Base-by-base conservation (phyloP, 176 grass and related monocot species). In the Eragrostis curvula region DNA sequence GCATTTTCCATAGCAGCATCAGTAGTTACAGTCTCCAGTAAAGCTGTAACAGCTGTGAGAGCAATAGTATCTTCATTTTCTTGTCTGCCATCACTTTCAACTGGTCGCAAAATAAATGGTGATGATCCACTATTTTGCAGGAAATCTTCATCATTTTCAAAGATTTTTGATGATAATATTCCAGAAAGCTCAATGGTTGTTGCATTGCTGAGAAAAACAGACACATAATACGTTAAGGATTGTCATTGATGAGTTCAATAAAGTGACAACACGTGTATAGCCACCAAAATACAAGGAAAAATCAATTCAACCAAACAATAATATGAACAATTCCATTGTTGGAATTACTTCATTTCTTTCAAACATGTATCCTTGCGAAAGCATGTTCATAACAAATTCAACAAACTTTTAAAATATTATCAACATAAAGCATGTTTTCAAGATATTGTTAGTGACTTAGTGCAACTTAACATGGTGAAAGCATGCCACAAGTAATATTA, bases 61-160 rank as follows among this genome's bases (percentile, higher is more conserved):
- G 65, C 64, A 73, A 51, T 30, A 70, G 46, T 61, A 68, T 88
- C 81, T 87, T 79, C 64, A 72, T 82, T 77, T 80, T 90, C 79
- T 85, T 50, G 83, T 78, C 61, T 75, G 41, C n/a, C 59, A 48
- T 14, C 47, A 73, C 72, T 70, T 89, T 80, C 83, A 70, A 90
- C 59, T 80, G 70, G 68, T 67, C 74, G 74, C 75, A 68, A 70
- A 86, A 78, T 79, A 82, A 80, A 79, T 60, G 66, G 56, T 29
- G 78, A 74, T 30, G 57, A 88, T 25, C 41, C 89, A 85, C 61
- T 74, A 73, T 64, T 84, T 59, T 12, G 77, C 43, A 65, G 65
- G 63, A 84, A 80, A 84, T 91, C 86, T 70, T 93, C 93, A 71
- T 91, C 91, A 73, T 89, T 85, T 78, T 88, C 93, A 69, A 99